These are phyloP conservation scores for Claviceps lovelessii DNA, from an alignment of 2,329 filamentous ascomycete genomes.

Conservation along the genomic window DNA sequence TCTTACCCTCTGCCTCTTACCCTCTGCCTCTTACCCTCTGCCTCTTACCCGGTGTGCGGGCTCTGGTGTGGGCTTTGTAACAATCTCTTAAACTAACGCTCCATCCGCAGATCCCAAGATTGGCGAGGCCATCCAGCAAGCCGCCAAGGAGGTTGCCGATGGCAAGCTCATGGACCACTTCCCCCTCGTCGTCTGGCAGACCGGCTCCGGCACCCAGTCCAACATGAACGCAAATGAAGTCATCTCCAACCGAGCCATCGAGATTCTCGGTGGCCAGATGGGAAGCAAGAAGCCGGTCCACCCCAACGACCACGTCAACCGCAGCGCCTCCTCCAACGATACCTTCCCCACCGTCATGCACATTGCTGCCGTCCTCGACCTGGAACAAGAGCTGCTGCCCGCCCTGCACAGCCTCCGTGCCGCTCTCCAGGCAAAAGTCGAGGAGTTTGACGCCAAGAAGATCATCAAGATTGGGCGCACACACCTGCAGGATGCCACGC, in stretches of 20 bases:
- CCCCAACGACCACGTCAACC: conserved; percentile 99
- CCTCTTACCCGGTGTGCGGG: no score
- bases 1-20: no score
- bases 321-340: conserved; percentile 96
- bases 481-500: conserved; percentile 93
- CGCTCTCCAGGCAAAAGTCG: conserved; percentile 75
- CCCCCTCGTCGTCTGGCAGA: conserved; percentile 98
- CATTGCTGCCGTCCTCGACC: conserved; percentile 89
- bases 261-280: conserved; percentile 88
- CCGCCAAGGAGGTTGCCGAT: conserved; percentile 80
- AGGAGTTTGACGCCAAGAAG: conserved; percentile 67
- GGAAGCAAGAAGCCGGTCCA: conserved; percentile 97
- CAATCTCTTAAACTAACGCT: background rate
- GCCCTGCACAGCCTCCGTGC: conserved; percentile 67
- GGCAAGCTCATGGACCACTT: conserved; percentile 95
- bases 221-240: conserved; percentile 99
- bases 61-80: no score
- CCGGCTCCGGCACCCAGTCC: conserved; percentile 93
- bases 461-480: conserved; percentile 99
- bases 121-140: conserved; percentile 85
- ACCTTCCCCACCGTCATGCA: conserved; percentile 99
- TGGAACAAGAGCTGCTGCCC: conserved; percentile 74
- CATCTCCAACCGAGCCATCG: conserved; percentile 97
- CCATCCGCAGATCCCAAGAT: conserved; percentile 50
- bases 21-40: background rate